Evolutionary conservation across 2,329 filamentous ascomycete genomes (phyloP), one percentile per base, ranked within the genome.

Genomic region (Colletotrichum sp.): DNA sequence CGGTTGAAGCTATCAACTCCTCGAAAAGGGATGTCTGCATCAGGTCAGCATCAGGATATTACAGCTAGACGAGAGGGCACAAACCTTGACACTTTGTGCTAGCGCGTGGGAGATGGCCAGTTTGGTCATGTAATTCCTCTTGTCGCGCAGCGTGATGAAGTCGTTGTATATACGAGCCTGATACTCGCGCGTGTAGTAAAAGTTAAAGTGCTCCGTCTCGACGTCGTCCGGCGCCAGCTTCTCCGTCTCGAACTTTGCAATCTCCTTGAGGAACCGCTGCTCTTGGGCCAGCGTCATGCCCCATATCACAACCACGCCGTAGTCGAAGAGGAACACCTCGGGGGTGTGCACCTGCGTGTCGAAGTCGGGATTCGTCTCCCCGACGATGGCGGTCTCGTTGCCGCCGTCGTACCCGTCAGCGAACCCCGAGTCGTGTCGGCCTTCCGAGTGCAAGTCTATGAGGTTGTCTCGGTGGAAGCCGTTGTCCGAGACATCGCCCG

Each of bases 81-180:
- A 64, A 84, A 93, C 93, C 90, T 99, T 99, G 82, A 99, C 97
- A 78, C 95, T 98, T 85, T 99, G 97, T 1, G 96, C 95, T 64
- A 99, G 88, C 4, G 97, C 97, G 86, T 99, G 97, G 18, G 95
- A 98, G 82, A 99, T 99, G 72, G 96, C 96, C 48, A 99, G 89
- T 87, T 99, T 99, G 79, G 94, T 98, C 97, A 99, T 99, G 87
- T 99, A 98, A 85, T 98, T 98, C 81, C 93, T 93, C 86, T 98
- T 98, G 81, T 99, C 96, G 65, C 96, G 91, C 76, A 99, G 86
- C 4, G 95, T 97, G 85, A 99, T 99, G 81, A 99, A 99, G 85
- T 99, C 97, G 85, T 99, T 99, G 90, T 99, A 99, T 84, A 99
- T 99, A 68, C 97, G 94, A 26, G 97, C 95, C 86, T 99, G 98